Percentiles rank a stretch among this genome's conserved stretches.
Evolutionary conservation across 139 green algal species (phyloP).

Genomic region (Asterochloris erici): DNA sequence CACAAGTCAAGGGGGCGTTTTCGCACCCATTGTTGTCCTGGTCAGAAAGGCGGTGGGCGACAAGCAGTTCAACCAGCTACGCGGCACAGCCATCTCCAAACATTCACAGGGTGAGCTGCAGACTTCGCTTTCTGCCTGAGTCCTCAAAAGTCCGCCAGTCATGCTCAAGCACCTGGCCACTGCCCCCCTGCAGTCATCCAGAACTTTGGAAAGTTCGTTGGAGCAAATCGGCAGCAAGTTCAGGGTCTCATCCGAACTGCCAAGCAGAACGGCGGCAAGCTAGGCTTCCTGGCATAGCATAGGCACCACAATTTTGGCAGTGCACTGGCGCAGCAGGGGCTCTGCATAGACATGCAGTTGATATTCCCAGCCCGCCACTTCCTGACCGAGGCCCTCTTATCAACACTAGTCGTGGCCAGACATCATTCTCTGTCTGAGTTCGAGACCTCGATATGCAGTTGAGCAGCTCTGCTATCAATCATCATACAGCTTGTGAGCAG

Average conservation of each 20-base stretch:
- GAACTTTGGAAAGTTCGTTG: constrained; percentile 89
- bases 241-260: constrained; percentile 94
- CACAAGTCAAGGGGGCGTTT: constrained; percentile 70
- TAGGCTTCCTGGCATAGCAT: constrained; percentile 85
- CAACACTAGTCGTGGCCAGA: neutral
- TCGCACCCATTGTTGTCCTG: constrained; percentile 86
- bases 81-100: constrained; percentile 95
- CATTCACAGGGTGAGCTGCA: constrained; percentile 88
- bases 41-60: constrained; percentile 77
- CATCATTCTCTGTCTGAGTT: neutral
- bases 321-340: neutral
- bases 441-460: too few species aligned
- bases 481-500: too few species aligned
- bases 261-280: constrained; percentile 97
- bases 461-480: too few species aligned
- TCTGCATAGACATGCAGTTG: neutral
- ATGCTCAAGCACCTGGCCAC: neutral
- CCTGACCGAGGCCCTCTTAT: too few species aligned
- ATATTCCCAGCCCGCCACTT: neutral
- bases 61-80: constrained; percentile 96
- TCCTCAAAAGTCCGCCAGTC: neutral
- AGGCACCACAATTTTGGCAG: neutral
- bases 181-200: constrained; percentile 85
- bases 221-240: constrained; percentile 86
- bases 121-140: neutral